Evolutionary conservation across 495 filamentous ascomycete species (phyloP).

Genomic region (Parachaetomium inaequale): DNA sequence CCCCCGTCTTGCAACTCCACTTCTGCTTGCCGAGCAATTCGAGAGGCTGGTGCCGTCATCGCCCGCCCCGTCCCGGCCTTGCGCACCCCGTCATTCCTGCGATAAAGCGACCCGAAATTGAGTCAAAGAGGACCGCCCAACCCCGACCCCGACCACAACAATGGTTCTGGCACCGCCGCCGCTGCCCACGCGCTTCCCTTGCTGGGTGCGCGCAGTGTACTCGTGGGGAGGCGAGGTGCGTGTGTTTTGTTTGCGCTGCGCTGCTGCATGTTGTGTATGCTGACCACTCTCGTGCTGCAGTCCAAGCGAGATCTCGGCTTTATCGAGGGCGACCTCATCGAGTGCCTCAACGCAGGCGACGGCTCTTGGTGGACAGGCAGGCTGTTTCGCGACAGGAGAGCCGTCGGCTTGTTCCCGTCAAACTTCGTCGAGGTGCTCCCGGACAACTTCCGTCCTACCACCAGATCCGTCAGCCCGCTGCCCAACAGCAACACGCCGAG

Average conservation of each 20-base stretch:
- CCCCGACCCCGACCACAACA: neutral
- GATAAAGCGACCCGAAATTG: neutral
- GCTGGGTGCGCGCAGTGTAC: conserved; percentile 92
- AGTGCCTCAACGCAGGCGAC: conserved; percentile 96
- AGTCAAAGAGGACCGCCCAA: neutral
- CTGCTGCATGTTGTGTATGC: neutral
- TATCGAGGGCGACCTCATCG: conserved; percentile 94
- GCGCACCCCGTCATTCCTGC: neutral
- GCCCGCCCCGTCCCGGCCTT: neutral
- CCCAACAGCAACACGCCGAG: conserved; percentile 49
- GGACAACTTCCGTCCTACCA: conserved; percentile 76
- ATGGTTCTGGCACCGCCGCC: conserved; percentile 57
- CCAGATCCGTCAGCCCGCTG: conserved; percentile 72
- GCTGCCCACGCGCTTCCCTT: conserved; percentile 83
- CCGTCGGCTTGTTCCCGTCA: conserved; percentile 88
- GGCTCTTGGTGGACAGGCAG: conserved; percentile 98
- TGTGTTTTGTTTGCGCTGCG: conserved; percentile 20
- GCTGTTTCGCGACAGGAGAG: conserved; percentile 76
- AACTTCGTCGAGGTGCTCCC: conserved; percentile 93
- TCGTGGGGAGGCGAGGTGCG: conserved; percentile 92
- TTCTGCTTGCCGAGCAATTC: conserved; percentile 10
- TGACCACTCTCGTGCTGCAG: conserved; percentile 34
- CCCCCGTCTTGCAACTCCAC: conserved; percentile 9
- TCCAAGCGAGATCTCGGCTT: conserved; percentile 92
- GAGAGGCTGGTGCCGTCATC: conserved; percentile 7